Conservation (phyloP, 1,284 basidiomycete genomes). For the Puccinia polysora region DNA sequence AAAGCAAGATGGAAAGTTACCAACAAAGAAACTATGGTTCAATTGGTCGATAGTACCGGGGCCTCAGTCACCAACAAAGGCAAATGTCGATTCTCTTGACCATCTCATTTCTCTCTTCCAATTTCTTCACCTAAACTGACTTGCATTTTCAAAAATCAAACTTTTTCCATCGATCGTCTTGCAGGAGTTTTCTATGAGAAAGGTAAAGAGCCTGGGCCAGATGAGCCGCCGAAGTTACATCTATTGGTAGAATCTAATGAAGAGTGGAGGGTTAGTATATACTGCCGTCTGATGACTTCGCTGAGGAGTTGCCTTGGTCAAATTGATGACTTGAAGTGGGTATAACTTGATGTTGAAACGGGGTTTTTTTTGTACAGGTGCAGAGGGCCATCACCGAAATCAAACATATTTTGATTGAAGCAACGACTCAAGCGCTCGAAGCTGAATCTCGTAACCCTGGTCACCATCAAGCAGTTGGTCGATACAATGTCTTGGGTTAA, state of each 20-base stretch:
- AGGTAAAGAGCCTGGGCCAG: conserved; percentile 83
- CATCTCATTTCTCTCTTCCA: conserved; percentile 5
- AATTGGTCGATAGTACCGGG: conserved; percentile 90
- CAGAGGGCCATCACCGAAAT: conserved; percentile 95
- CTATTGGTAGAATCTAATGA: conserved; percentile 97
- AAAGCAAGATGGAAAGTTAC: conserved; percentile 99
- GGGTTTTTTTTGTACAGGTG: conserved; percentile 59
- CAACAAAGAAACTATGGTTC: conserved; percentile 99
- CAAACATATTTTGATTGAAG: conserved; percentile 89
- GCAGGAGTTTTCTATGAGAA: conserved; percentile 86
- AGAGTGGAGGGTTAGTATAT: conserved; percentile 66
- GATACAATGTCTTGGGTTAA: conserved; percentile 44
- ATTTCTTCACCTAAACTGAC: conserved; percentile 22
- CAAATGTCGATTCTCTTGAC: too few species aligned
- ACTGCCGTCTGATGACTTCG: background rate
- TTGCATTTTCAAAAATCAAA: conserved; percentile 7
- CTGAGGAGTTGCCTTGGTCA: background rate
- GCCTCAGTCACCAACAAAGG: conserved; percentile 98
- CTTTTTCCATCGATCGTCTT: conserved; percentile 39
- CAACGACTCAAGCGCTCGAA: conserved; percentile 84
- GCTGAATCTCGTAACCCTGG: conserved; percentile 56
- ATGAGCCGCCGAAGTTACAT: conserved; percentile 93
- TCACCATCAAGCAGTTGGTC: conserved; percentile 23
- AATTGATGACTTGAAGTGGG: background rate
- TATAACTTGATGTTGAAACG: background rate